Base-by-base conservation (phyloP, 139 green algal genomes). In the Chlamydomonas applanata region DNA sequence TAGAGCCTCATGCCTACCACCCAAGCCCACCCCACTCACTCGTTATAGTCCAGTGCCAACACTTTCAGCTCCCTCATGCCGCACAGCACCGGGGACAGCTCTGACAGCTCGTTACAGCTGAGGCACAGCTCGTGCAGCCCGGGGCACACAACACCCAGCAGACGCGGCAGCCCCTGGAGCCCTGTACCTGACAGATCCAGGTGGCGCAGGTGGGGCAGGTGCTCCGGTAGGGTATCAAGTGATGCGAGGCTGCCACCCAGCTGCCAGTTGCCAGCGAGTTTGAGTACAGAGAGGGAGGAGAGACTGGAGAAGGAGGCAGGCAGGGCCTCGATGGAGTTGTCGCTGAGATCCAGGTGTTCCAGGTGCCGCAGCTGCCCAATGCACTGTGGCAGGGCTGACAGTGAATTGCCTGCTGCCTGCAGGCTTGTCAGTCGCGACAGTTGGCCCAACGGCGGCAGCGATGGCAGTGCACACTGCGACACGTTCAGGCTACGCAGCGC, bases 31-130 rank as follows among this genome's bases (percentile, higher is more conserved):
- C 0, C 0, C 2, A 9, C 22, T 19, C 63, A n/a, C 44, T 71
- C 59, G 66, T 92, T 92, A 77, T 72, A 81, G 72, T 90, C 91
- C 0, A 92, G 71, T 20, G 78, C 74, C 30, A 90, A 75, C 2
- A 73, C 69, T n/a, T 78, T 74, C 9, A 92, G 71, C 0, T 7
- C 7, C 14, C 40, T 46, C 30, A 80, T 44, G 33, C 20, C 24
- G 22, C 13, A 13, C 17, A 91, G 76, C 66, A 34, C 68, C 36
- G 34, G 1, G 3, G 69, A 56, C 22, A 78, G 40, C 32, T 67
- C 73, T 32, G 30, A 9, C 35, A 85, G 59, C 60, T 83, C 71
- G 60, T 90, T 90, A 35, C 46, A 73, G 7, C 66, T 71, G 4
- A 80, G 67, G 11, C 40, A 40, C 33, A 80, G 56, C 29, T 72